Conservation (phyloP, 1,284 basidiomycete species). For the Termitomyces sp. region DNA sequence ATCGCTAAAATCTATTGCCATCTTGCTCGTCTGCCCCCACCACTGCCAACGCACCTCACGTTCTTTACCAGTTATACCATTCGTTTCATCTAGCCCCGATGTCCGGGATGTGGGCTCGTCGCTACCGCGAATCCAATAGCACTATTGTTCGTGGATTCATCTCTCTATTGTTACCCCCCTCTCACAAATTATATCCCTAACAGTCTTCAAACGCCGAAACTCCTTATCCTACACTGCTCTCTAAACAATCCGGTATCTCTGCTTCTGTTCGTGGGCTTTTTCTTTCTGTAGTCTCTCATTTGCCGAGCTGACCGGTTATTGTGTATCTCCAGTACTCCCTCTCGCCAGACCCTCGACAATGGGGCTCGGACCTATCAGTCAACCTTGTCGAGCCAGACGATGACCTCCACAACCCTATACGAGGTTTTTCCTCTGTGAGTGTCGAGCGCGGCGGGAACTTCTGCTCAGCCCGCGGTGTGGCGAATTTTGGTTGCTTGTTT, state of each 20-base stretch:
- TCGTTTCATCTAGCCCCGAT: slow-evolving; percentile 6
- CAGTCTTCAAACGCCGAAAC: slow-evolving; percentile 16
- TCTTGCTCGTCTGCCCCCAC: neutral
- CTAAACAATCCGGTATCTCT: slow-evolving; percentile 13
- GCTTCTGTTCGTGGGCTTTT: slow-evolving; percentile 13
- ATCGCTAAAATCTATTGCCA: slow-evolving; percentile 2
- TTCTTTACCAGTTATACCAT: slow-evolving; percentile 7
- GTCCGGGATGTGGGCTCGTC: slow-evolving; percentile 13
- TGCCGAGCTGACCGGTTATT: neutral
- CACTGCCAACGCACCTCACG: slow-evolving; percentile 1
- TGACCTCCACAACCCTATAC: slow-evolving; percentile 68
- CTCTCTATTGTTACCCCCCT: neutral
- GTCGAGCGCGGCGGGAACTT: slow-evolving; percentile 46
- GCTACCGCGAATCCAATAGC: slow-evolving; percentile 13
- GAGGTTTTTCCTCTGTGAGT: slow-evolving; percentile 44
- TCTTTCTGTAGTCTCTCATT: neutral
- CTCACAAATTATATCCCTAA: neutral
- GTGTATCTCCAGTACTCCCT: slow-evolving; percentile 55
- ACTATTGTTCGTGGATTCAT: slow-evolving; percentile 44
- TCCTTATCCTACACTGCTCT: slow-evolving; percentile 16
- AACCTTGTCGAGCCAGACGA: slow-evolving; percentile 63
- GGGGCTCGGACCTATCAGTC: slow-evolving; percentile 66
- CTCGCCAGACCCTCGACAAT: slow-evolving; percentile 63
- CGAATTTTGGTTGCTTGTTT: slow-evolving; percentile 75
- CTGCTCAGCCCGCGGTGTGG: slow-evolving; percentile 66